Conservation (phyloP, 2,329 filamentous ascomycete species). For the Fusarium torulosum region DNA sequence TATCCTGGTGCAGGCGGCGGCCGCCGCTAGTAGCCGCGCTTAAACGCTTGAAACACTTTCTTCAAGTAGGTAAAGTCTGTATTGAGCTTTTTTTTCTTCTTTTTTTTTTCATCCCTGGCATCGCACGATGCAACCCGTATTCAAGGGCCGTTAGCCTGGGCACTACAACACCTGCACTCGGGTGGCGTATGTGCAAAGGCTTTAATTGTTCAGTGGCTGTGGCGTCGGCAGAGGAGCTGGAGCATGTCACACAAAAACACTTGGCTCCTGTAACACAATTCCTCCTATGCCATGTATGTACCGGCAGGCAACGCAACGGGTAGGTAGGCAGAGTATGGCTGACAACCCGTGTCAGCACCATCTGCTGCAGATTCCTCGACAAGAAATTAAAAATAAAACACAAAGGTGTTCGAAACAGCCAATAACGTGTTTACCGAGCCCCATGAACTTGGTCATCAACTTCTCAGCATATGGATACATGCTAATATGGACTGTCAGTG, state of each 20-base stretch:
- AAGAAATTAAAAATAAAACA: slow-evolving; percentile 9
- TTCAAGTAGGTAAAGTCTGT: slow-evolving; percentile 19
- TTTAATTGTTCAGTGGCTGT: slow-evolving; percentile 17
- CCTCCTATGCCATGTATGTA: slow-evolving; percentile 39
- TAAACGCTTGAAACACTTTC: slow-evolving; percentile 34
- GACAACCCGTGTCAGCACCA: slow-evolving; percentile 32
- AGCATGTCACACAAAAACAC: slow-evolving; percentile 38
- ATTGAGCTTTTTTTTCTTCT: slow-evolving; percentile 13
- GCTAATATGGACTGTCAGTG: slow-evolving; percentile 7
- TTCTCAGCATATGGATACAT: slow-evolving; percentile 27
- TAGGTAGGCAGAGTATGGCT: slow-evolving; percentile 35
- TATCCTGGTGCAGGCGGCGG: slow-evolving; percentile 10
- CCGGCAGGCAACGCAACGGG: slow-evolving; percentile 46
- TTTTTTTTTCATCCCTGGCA: neutral
- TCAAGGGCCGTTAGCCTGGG: slow-evolving; percentile 22
- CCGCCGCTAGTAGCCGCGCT: slow-evolving; percentile 29
- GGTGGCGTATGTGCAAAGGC: slow-evolving; percentile 22
- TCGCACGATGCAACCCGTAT: slow-evolving; percentile 18
- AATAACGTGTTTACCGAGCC: slow-evolving; percentile 26
- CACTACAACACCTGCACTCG: slow-evolving; percentile 14
- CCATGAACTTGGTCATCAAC: slow-evolving; percentile 10
- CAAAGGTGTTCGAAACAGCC: slow-evolving; percentile 14
- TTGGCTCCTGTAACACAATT: slow-evolving; percentile 24
- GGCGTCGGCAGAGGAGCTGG: slow-evolving; percentile 32
- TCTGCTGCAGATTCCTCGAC: slow-evolving; percentile 21